A percentile compares a stretch with the other conserved stretches of the same genome.
Conservation (phyloP, 1,284 basidiomycete genomes). For the Termitomyces sp. region DNA sequence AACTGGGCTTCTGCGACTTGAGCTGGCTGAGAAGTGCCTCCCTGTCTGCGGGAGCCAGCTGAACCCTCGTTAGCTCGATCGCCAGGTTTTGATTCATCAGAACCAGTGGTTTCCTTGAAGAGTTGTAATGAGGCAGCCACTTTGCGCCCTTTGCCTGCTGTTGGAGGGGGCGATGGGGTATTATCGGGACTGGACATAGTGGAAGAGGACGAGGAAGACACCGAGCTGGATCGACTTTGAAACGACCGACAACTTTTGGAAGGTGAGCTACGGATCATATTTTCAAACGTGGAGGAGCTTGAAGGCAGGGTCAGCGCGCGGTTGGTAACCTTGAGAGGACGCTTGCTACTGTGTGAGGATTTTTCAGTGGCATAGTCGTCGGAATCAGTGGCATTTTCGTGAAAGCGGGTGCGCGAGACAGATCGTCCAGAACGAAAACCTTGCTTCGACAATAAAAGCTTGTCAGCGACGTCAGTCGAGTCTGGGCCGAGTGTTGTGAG, state of each 20-base stretch:
- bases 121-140: slow-evolving; percentile 74
- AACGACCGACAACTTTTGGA: slow-evolving; percentile 30
- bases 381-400: slow-evolving; percentile 28
- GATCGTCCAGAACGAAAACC: slow-evolving; percentile 24
- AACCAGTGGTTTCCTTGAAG: slow-evolving; percentile 65
- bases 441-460: slow-evolving; percentile 21
- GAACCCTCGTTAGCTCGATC: slow-evolving; percentile 27
- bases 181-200: slow-evolving; percentile 21
- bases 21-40: slow-evolving; percentile 40
- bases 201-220: slow-evolving; percentile 39
- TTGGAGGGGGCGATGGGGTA: slow-evolving; percentile 24
- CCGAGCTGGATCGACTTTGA: slow-evolving; percentile 35
- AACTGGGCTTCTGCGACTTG: slow-evolving; percentile 63
- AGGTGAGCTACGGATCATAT: slow-evolving; percentile 18
- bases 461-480: slow-evolving; percentile 25
- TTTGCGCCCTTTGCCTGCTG: slow-evolving; percentile 64
- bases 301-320: slow-evolving; percentile 39
- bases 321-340: slow-evolving; percentile 22
- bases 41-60: slow-evolving; percentile 32
- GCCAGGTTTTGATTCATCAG: slow-evolving; percentile 32
- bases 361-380: slow-evolving; percentile 35
- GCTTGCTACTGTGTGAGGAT: slow-evolving; percentile 23
- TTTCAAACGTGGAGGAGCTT: slow-evolving; percentile 16
- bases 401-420: slow-evolving; percentile 19
- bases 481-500: slow-evolving; percentile 23